A percentile compares a stretch with the other conserved stretches of the same genome.
Conservation (phyloP, 768 basidiomycete genomes). For the Calocybe indica region DNA sequence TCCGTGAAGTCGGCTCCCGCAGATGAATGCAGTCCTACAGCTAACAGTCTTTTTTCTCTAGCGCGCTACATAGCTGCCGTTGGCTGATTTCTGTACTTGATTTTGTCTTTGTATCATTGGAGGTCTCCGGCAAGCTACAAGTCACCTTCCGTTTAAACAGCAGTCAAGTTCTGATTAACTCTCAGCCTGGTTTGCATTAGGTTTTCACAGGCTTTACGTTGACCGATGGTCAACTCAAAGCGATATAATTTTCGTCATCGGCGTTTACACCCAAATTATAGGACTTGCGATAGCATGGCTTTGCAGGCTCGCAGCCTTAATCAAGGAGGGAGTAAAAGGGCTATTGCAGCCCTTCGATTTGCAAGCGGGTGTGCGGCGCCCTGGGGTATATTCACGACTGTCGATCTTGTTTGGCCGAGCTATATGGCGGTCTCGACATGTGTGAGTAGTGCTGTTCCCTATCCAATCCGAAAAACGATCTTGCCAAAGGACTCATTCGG, state of each 20-base stretch:
- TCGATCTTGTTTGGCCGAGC: not conserved
- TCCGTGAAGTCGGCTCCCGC: no score
- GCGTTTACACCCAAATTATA: not conserved
- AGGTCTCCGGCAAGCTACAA: not conserved
- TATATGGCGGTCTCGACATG: not conserved
- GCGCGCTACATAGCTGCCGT: not conserved
- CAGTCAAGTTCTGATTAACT: not conserved
- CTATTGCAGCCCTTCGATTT: not conserved
- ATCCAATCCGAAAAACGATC: not conserved
- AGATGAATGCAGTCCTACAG: not conserved
- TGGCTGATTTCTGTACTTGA: not conserved
- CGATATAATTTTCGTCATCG: not conserved
- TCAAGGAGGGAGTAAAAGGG: not conserved
- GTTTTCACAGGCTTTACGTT: not conserved
- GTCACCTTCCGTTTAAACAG: not conserved
- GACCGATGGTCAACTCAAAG: not conserved
- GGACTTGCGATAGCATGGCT: not conserved
- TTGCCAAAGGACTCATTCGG: not conserved
- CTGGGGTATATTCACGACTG: not conserved
- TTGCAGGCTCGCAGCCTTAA: not conserved
- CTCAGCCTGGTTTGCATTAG: not conserved
- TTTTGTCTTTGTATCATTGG: not conserved
- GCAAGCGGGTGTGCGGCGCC: not conserved
- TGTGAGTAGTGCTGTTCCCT: not conserved
- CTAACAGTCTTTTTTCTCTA: not conserved